phyloP scores from a whole-genome alignment of 768 basidiomycete species.

The Xerocomus brunneocitrinus region DNA sequence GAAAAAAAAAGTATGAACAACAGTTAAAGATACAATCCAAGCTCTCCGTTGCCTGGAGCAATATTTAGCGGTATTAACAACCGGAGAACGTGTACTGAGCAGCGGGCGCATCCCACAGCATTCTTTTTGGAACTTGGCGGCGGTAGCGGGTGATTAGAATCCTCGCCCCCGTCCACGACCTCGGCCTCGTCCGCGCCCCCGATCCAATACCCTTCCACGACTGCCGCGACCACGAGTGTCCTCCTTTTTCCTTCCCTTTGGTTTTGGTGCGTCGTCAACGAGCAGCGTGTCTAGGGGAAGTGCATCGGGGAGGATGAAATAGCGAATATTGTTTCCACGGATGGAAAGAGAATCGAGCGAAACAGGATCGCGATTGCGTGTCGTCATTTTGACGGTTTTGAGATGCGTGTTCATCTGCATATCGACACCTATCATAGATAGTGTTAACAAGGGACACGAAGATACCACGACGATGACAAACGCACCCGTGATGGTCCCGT shows the following conservation, averaged over 20 bases:
- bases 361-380: conserved; percentile 81
- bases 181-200: conserved; percentile 53
- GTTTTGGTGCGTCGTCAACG: conserved; percentile 96
- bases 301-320: conserved; percentile 96
- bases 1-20: conserved; percentile 7
- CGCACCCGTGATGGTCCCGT: conserved; percentile 95
- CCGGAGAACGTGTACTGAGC: conserved; percentile 3
- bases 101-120: background rate
- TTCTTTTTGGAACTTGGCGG: background rate
- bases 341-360: conserved; percentile 89
- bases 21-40: conserved; percentile 20
- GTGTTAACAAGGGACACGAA: background rate
- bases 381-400: conserved; percentile 97
- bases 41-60: conserved; percentile 11
- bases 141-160: conserved; percentile 16
- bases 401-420: conserved; percentile 99
- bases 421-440: conserved; percentile 71
- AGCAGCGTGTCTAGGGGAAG: conserved; percentile 94
- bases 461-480: background rate
- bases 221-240: conserved; percentile 57
- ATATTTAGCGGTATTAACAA: conserved; percentile 24
- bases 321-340: conserved; percentile 94
- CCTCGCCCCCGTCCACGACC: conserved; percentile 50
- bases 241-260: conserved; percentile 89
- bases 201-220: conserved; percentile 47